Conservation (phyloP, 2,329 filamentous ascomycete genomes). For the Venturia aucupariae region DNA sequence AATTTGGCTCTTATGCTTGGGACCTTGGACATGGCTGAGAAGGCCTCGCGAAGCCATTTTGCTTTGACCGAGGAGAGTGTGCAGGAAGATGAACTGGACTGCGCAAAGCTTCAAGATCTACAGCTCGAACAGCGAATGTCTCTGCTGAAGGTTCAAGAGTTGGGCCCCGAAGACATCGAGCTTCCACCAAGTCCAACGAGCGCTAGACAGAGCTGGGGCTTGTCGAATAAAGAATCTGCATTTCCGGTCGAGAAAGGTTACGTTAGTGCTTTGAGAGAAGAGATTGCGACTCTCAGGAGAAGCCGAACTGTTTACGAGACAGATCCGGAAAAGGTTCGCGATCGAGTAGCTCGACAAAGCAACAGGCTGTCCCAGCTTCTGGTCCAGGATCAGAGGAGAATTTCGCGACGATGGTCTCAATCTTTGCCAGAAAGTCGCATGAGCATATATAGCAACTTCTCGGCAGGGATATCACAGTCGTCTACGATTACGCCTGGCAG, state of each 20-base stretch:
- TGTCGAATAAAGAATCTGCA: conserved; percentile 9
- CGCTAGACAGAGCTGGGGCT: conserved; percentile 3
- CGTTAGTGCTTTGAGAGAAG: conserved; percentile 4
- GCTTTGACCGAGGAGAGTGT: neutral
- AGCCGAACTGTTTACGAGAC: conserved; percentile 14
- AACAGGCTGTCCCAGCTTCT: conserved; percentile 15
- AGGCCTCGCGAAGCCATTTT: conserved; percentile 17
- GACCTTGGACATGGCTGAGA: conserved; percentile 21
- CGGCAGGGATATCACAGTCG: neutral
- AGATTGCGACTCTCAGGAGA: conserved; percentile 16
- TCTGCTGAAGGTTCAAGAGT: conserved; percentile 18
- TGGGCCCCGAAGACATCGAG: conserved; percentile 16
- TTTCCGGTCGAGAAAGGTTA: conserved; percentile 1
- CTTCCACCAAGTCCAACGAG: neutral
- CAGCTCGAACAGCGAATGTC: conserved; percentile 18
- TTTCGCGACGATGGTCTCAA: conserved; percentile 16
- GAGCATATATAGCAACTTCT: neutral
- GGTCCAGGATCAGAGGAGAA: conserved; percentile 15
- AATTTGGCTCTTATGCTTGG: conserved; percentile 20
- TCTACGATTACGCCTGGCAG: neutral
- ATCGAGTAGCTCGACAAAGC: conserved; percentile 16
- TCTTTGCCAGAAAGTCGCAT: neutral
- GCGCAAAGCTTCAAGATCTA: conserved; percentile 17
- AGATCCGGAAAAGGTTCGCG: conserved; percentile 12
- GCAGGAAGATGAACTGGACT: conserved; percentile 18